Evolutionary conservation across 1,139 yeast genomes (phyloP).

Genomic region (Torulaspora pretoriensis): DNA sequence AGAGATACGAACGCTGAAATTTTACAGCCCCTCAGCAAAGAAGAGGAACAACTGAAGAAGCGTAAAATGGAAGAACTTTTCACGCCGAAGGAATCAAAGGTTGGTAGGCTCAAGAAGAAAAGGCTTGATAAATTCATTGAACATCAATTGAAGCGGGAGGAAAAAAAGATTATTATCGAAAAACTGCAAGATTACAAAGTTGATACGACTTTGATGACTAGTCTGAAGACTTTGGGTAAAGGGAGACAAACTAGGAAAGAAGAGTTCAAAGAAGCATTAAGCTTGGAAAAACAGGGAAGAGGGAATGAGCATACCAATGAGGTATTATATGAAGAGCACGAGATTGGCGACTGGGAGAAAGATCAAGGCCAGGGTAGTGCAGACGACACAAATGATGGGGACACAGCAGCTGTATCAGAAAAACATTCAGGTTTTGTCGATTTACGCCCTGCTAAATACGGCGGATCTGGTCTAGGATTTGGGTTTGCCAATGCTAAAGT

Average conservation of each 20-base stretch:
- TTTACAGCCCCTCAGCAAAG: conserved; percentile 45
- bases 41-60: conserved; percentile 62
- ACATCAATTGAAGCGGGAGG: conserved; percentile 86
- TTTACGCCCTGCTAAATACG: conserved; percentile 60
- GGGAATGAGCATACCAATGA: conserved; percentile 62
- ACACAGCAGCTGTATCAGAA: neutral
- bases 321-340: conserved; percentile 66
- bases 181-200: conserved; percentile 69
- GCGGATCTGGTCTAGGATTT: conserved; percentile 63
- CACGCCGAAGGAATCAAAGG: conserved; percentile 56
- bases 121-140: conserved; percentile 74
- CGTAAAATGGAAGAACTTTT: conserved; percentile 53
- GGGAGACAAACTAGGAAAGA: conserved; percentile 72
- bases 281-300: conserved; percentile 68
- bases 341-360: conserved; percentile 60
- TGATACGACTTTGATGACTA: conserved; percentile 63
- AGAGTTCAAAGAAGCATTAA: conserved; percentile 68
- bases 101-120: conserved; percentile 72
- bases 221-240: conserved; percentile 72
- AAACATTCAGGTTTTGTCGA: conserved; percentile 58
- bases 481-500: conserved; percentile 51
- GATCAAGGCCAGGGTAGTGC: conserved; percentile 29
- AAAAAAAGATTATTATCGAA: conserved; percentile 70
- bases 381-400: conserved; percentile 24
- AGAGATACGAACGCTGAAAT: conserved; percentile 60